Conservation (phyloP, 2,329 filamentous ascomycete species). For the Cryphonectria parasitica region DNA sequence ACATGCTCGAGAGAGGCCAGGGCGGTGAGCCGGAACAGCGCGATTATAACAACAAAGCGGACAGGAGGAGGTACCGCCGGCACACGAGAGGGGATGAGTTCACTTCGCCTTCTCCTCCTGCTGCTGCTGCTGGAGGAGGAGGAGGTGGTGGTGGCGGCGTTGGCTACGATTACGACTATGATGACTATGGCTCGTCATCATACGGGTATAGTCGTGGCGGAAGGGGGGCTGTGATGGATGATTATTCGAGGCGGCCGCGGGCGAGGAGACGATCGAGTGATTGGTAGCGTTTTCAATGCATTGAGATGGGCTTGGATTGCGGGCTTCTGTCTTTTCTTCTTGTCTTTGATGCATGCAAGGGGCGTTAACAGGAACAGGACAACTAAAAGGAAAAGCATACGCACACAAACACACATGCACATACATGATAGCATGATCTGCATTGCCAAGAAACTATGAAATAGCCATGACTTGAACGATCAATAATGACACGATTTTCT, state of each 20-base stretch:
- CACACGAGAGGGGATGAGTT: background rate
- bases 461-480: background rate
- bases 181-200: conserved; percentile 6
- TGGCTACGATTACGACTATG: conserved; percentile 4
- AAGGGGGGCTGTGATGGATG: conserved; percentile 7
- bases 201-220: conserved; percentile 21
- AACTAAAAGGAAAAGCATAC: background rate
- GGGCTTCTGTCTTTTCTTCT: background rate
- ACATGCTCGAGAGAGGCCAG: conserved; percentile 25
- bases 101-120: too few relatives aligned
- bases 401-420: background rate
- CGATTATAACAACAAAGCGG: background rate
- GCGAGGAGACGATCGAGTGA: conserved; percentile 28
- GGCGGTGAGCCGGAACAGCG: conserved; percentile 9
- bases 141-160: too few relatives aligned
- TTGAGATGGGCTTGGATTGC: background rate
- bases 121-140: background rate
- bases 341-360: background rate
- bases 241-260: conserved; percentile 21
- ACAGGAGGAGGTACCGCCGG: background rate
- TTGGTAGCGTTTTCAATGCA: conserved; percentile 9
- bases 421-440: background rate
- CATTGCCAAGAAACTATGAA: background rate
- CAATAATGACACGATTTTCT: background rate
- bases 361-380: background rate